phyloP scores from a whole-genome alignment of 768 basidiomycete genomes.

The Boletus pseudopeckii region DNA sequence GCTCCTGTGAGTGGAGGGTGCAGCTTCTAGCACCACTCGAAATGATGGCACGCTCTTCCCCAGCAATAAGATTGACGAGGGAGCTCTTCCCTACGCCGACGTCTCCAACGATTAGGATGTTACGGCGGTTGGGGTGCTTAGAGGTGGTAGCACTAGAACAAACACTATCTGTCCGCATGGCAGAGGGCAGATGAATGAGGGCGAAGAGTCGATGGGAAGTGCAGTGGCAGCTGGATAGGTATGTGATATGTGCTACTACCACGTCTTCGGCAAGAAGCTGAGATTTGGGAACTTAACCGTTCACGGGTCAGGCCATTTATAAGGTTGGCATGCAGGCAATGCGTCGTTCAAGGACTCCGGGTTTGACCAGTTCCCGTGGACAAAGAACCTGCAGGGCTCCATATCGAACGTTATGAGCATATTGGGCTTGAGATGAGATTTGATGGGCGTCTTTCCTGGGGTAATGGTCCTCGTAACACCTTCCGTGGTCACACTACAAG shows the following conservation, averaged over 20 bases:
- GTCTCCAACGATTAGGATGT: conserved; percentile 28
- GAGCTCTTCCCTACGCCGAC: conserved; percentile 38
- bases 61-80: conserved; percentile 39
- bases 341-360: background rate
- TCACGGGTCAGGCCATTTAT: conserved; percentile 11
- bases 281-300: background rate
- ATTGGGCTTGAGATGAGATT: conserved; percentile 1
- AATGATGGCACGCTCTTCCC: conserved; percentile 21
- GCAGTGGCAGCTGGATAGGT: background rate
- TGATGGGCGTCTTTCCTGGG: conserved; percentile 8
- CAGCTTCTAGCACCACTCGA: conserved; percentile 34
- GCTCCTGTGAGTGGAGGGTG: conserved; percentile 30
- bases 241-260: background rate
- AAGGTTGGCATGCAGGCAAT: conserved; percentile 1
- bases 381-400: conserved; percentile 2
- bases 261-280: conserved; percentile 1
- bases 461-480: background rate
- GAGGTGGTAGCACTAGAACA: conserved; percentile 14
- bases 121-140: conserved; percentile 15
- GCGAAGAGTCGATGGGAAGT: conserved; percentile 1
- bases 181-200: background rate
- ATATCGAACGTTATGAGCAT: conserved; percentile 9
- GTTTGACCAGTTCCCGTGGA: conserved; percentile 2
- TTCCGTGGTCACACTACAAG: background rate
- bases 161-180: conserved; percentile 11